Conservation (phyloP, 352 stramenopile genomes). For the Pythium rishiriense region DNA sequence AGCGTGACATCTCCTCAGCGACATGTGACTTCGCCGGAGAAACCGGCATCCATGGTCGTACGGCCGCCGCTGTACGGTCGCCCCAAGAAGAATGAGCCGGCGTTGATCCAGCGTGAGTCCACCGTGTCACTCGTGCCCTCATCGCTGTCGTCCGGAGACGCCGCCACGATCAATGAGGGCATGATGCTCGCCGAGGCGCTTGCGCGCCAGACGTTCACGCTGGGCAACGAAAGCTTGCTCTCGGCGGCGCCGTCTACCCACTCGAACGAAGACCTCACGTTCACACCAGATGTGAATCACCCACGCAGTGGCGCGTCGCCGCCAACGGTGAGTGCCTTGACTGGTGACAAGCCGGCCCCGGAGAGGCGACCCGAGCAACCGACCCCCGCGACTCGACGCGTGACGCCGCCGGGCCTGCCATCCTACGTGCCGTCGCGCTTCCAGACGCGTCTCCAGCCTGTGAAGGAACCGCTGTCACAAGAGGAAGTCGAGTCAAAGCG, state of each 20-base stretch:
- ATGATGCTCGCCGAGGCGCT: not conserved
- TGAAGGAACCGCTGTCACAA: constrained; percentile 5
- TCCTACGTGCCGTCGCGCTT: constrained; percentile 31
- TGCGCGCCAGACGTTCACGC: not conserved
- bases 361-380: not conserved
- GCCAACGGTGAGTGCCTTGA: not conserved
- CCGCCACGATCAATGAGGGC: constrained; percentile 6
- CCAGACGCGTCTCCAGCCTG: constrained; percentile 14
- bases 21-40: constrained; percentile 21
- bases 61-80: constrained; percentile 26
- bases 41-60: constrained; percentile 7
- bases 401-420: constrained; percentile 9
- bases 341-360: not conserved
- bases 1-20: constrained; percentile 1
- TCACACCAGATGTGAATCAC: constrained; percentile 1
- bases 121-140: constrained; percentile 3
- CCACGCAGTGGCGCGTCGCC: not conserved
- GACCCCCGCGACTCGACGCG: not conserved
- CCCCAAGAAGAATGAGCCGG: constrained; percentile 18
- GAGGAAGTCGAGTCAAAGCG: constrained; percentile 14
- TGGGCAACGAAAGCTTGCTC: constrained; percentile 20
- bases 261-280: constrained; percentile 24
- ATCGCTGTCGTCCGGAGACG: constrained; percentile 2
- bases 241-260: constrained; percentile 18
- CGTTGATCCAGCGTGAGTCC: not conserved